These are phyloP conservation scores for Neophaeococcomyces aloes DNA, from an alignment of 2,329 filamentous ascomycete species.

Conservation along the genomic window DNA sequence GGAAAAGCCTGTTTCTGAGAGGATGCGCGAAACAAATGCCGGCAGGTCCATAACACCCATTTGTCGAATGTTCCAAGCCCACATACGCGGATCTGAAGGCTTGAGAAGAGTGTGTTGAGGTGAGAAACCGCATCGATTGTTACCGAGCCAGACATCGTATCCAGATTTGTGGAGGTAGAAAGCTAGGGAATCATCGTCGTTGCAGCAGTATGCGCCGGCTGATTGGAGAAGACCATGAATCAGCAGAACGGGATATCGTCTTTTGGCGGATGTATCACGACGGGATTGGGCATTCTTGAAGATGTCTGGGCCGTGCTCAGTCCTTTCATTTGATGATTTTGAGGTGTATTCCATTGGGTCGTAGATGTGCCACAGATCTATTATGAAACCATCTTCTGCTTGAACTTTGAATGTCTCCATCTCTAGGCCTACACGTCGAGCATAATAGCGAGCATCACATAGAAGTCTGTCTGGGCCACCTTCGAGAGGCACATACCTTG, in stretches of 20 bases:
- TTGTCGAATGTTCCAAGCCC: constrained; percentile 91
- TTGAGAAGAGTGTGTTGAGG: constrained; percentile 64
- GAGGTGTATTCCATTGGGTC: constrained; percentile 63
- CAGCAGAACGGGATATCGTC: constrained; percentile 71
- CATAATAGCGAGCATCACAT: constrained; percentile 77
- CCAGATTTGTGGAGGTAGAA: constrained; percentile 88
- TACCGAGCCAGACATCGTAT: constrained; percentile 91
- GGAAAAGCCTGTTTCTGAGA: constrained; percentile 69
- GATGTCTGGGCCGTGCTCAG: constrained; percentile 48
- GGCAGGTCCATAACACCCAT: constrained; percentile 86
- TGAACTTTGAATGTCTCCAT: constrained; percentile 74
- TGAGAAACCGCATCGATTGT: constrained; percentile 78
- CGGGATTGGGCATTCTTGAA: constrained; percentile 37
- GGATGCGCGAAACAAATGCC: constrained; percentile 66
- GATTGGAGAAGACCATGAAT: constrained; percentile 85
- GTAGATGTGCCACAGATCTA: constrained; percentile 81
- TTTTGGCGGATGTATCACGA: constrained; percentile 31
- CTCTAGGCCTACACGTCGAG: constrained; percentile 74
- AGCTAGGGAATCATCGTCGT: constrained; percentile 79
- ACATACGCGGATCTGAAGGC: constrained; percentile 77
- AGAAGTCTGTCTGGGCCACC: constrained; percentile 69
- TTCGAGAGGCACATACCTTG: constrained; percentile 61
- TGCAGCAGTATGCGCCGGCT: constrained; percentile 77
- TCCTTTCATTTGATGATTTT: constrained; percentile 32
- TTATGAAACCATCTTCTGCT: constrained; percentile 87